Evolutionary conservation across 2,329 filamentous ascomycete genomes (phyloP).

Genomic region (Clonostachys solani): DNA sequence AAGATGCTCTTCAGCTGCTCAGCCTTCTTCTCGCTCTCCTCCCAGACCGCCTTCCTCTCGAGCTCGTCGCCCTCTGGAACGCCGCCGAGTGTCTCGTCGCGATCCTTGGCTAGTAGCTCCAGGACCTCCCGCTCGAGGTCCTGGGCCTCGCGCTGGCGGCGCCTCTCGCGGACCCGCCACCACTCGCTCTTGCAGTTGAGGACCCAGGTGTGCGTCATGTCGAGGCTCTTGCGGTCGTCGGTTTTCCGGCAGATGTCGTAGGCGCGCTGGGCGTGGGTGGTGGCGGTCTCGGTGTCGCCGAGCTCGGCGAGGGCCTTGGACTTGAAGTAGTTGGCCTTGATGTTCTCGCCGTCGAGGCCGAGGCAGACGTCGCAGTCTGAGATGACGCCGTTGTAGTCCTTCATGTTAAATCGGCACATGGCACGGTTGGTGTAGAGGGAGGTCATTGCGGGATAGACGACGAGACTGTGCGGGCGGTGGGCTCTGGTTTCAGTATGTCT

Average conservation of each 20-base stretch:
- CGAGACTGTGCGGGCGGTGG: constrained; percentile 49
- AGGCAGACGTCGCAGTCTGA: constrained; percentile 75
- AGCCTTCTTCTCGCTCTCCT: constrained; percentile 43
- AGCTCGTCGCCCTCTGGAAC: constrained; percentile 33
- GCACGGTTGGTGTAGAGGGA: constrained; percentile 87
- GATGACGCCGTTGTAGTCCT: constrained; percentile 69
- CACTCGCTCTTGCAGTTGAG: constrained; percentile 78
- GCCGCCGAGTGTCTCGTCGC: constrained; percentile 31
- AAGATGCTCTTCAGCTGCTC: constrained; percentile 41
- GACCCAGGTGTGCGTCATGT: constrained; percentile 68
- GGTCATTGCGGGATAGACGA: constrained; percentile 72
- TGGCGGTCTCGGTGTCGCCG: constrained; percentile 60
- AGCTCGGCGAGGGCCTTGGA: constrained; percentile 79
- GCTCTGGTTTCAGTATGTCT: background rate
- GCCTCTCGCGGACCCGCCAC: constrained; percentile 73
- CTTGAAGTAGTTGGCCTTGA: constrained; percentile 83
- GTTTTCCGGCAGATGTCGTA: constrained; percentile 62
- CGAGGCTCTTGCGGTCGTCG: constrained; percentile 61
- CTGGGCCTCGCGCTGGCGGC: constrained; percentile 48
- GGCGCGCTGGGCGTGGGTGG: constrained; percentile 65
- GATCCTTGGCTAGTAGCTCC: constrained; percentile 40
- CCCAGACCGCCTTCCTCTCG: constrained; percentile 40
- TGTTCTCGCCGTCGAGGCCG: constrained; percentile 55
- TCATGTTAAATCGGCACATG: constrained; percentile 72
- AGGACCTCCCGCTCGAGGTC: constrained; percentile 59